These are phyloP conservation scores for Wickerhamomyces rabaulensis DNA, from an alignment of 805 yeast genomes.

Conservation along the genomic window DNA sequence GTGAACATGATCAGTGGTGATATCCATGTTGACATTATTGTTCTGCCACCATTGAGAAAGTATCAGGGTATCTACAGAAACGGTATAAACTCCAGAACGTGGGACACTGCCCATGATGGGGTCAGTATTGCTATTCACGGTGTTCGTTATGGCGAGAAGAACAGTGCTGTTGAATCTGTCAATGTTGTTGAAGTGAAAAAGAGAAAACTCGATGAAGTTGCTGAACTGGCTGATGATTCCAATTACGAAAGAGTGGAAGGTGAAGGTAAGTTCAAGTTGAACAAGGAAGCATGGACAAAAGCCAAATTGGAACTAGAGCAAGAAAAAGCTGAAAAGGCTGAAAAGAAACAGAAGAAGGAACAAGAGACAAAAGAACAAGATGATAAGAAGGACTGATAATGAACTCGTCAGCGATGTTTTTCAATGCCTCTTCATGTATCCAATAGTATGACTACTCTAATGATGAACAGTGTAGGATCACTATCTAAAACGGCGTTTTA, in stretches of 20 bases:
- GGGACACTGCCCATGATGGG: slow-evolving; percentile 78
- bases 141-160: slow-evolving; percentile 27
- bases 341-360: not conserved
- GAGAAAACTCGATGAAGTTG: slow-evolving; percentile 20
- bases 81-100: slow-evolving; percentile 69
- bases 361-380: not conserved
- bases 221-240: slow-evolving; percentile 5
- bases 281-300: slow-evolving; percentile 18
- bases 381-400: not conserved
- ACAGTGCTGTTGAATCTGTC: slow-evolving; percentile 20
- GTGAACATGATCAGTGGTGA: slow-evolving; percentile 28
- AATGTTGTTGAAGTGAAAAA: slow-evolving; percentile 13
- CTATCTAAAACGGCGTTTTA: too few species aligned
- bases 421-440: not conserved
- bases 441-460: not conserved
- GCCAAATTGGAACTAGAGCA: slow-evolving; percentile 13
- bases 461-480: not conserved
- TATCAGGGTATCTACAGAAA: slow-evolving; percentile 65
- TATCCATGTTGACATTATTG: slow-evolving; percentile 28
- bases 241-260: slow-evolving; percentile 2
- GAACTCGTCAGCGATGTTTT: not conserved
- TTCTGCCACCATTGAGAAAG: slow-evolving; percentile 63
- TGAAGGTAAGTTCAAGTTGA: slow-evolving; percentile 14
- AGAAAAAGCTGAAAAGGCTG: slow-evolving; percentile 5
- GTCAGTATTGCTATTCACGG: slow-evolving; percentile 58